These are phyloP conservation scores for Spergularia bocconei DNA, from an alignment of 148 eudicot genomes.

Conservation along the genomic window DNA sequence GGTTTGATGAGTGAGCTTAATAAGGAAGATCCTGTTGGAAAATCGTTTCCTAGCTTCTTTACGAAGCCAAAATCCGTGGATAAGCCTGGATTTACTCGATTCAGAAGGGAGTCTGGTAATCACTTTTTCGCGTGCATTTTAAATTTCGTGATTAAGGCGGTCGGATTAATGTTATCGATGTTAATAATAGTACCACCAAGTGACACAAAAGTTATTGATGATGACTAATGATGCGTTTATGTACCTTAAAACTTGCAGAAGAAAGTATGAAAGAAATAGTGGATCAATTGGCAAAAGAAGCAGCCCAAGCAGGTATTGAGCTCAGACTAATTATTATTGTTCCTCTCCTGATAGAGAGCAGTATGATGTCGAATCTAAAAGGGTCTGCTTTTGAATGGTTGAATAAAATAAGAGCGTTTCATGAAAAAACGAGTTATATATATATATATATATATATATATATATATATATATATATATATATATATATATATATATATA, in stretches of 20 bases:
- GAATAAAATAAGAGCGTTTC: too few relatives aligned
- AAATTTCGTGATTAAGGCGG: too few relatives aligned
- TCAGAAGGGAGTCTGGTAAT: slow-evolving; percentile 46
- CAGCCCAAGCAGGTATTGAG: slow-evolving; percentile 5
- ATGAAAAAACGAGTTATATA: too few relatives aligned
- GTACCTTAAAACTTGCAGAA: slow-evolving; percentile 17
- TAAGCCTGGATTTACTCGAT: slow-evolving; percentile 28
- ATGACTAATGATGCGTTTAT: background rate
- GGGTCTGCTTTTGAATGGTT: too few relatives aligned
- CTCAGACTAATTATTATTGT: too few relatives aligned
- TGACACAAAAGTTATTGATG: background rate
- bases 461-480: too few relatives aligned
- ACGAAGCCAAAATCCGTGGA: slow-evolving; percentile 28
- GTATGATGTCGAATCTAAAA: too few relatives aligned
- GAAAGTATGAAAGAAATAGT: slow-evolving; percentile 18
- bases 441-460: too few relatives aligned
- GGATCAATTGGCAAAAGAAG: slow-evolving; percentile 30
- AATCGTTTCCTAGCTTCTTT: slow-evolving; percentile 27
- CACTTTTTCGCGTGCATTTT: background rate
- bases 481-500: too few relatives aligned
- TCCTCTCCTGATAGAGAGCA: too few relatives aligned
- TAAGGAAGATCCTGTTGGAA: slow-evolving; percentile 26
- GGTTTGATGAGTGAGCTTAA: slow-evolving; percentile 24
- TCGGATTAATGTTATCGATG: too few relatives aligned
- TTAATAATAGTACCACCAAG: too few relatives aligned